Conservation (phyloP, 768 basidiomycete species). For the Naganishia randhawae region DNA sequence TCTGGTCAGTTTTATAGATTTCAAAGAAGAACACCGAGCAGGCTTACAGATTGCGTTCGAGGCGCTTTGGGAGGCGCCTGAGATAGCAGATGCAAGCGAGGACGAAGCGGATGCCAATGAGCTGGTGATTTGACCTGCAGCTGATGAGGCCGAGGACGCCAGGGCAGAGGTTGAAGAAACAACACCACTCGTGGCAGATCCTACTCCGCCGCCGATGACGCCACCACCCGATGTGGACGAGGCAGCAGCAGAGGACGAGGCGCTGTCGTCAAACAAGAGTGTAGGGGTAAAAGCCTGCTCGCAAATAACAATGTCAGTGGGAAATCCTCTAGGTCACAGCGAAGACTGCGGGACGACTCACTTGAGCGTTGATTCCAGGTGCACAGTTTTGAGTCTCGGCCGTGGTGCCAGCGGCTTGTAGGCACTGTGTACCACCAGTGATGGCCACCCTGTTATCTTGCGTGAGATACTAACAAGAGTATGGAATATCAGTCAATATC, state of each 20-base stretch:
- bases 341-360: background rate
- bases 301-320: background rate
- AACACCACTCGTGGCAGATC: background rate
- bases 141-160: slow-evolving; percentile 21
- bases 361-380: slow-evolving; percentile 31
- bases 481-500: background rate
- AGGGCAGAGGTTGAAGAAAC: slow-evolving; percentile 1
- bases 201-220: slow-evolving; percentile 28
- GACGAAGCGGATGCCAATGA: slow-evolving; percentile 18
- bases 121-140: slow-evolving; percentile 3
- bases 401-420: slow-evolving; percentile 22
- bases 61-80: slow-evolving; percentile 17
- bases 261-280: slow-evolving; percentile 33
- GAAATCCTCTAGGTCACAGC: background rate
- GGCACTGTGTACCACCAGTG: slow-evolving; percentile 35
- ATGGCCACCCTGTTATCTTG: slow-evolving; percentile 31
- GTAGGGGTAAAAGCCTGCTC: slow-evolving; percentile 28
- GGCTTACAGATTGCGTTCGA: slow-evolving; percentile 3
- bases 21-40: background rate
- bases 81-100: slow-evolving; percentile 15
- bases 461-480: slow-evolving; percentile 26
- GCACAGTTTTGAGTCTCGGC: slow-evolving; percentile 32
- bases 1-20: too few relatives aligned
- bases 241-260: slow-evolving; percentile 15
- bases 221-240: slow-evolving; percentile 14